A percentile compares a stretch with the other conserved stretches of the same genome.
phyloP scores from a whole-genome alignment of 441 rosid genomes.

The Biscutella laevigata region DNA sequence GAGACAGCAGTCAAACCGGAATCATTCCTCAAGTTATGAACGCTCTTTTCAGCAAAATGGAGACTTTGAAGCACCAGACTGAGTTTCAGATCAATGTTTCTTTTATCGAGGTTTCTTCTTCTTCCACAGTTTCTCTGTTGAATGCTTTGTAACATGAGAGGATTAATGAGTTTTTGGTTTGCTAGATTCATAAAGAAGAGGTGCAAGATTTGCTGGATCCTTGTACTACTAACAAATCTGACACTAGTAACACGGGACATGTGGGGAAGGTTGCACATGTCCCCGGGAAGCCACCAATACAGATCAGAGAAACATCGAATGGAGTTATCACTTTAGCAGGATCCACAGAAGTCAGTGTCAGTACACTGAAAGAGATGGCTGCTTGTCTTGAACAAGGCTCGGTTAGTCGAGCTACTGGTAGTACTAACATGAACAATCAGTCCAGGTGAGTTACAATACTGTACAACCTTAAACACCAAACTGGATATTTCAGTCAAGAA shows the following conservation, averaged over 20 bases:
- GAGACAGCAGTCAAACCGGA: conserved; percentile 70
- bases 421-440: conserved; percentile 97
- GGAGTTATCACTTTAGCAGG: conserved; percentile 97
- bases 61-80: conserved; percentile 54
- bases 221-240: conserved; percentile 47
- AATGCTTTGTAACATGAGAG: background rate
- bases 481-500: background rate
- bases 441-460: conserved; percentile 49
- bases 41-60: conserved; percentile 72
- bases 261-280: conserved; percentile 37
- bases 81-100: conserved; percentile 90
- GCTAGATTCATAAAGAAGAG: conserved; percentile 95
- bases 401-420: conserved; percentile 83
- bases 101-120: conserved; percentile 72
- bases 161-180: conserved; percentile 5
- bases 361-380: conserved; percentile 77
- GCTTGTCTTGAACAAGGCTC: conserved; percentile 95
- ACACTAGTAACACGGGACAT: conserved; percentile 34
- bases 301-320: conserved; percentile 89
- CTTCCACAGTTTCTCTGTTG: background rate
- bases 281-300: conserved; percentile 89
- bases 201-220: conserved; percentile 88
- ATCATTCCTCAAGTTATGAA: conserved; percentile 86
- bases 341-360: conserved; percentile 80
- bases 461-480: background rate